Base-by-base conservation (phyloP, 139 green algal species). In the Mesostigma viride region DNA sequence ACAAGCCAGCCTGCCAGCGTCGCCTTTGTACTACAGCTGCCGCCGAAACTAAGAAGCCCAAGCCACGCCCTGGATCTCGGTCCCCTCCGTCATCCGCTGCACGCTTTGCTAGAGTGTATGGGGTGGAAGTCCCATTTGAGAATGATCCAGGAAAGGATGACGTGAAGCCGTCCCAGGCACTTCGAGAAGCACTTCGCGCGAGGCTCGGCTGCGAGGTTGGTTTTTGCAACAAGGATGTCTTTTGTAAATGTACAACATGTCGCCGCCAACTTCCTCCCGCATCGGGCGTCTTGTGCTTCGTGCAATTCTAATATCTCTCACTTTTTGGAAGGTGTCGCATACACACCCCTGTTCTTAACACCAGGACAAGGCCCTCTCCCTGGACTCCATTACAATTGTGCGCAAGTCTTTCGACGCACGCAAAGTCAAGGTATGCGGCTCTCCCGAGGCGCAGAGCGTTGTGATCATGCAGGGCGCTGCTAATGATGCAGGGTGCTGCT, bases 71-170 rank as follows among this genome's bases (percentile, higher is more conserved):
- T n/a, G n/a, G n/a, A n/a, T n/a, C n/a, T n/a, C n/a, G n/a, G n/a
- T n/a, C n/a, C n/a, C n/a, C n/a, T n/a, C n/a, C n/a, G n/a, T n/a
- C n/a, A n/a, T n/a, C n/a, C n/a, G n/a, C n/a, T n/a, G n/a, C n/a
- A n/a, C n/a, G n/a, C n/a, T n/a, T n/a, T n/a, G n/a, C n/a, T n/a
- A n/a, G n/a, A n/a, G n/a, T n/a, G n/a, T n/a, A n/a, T n/a, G 40
- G 40, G 17, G 58, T 89, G 2, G 46, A 63, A 1, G 73, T 90
- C 1, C 62, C 77, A 0, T 31, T 67, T 0, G 28, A 57, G 2
- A 35, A 65, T 6, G 85, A 90, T 58, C 73, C 79, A 5, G 85
- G 85, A 27, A 89, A 87, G 74, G 82, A 91, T 44, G 68, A 80
- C 36, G 70, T 78, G 31, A 35, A 3, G 0, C 64, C 83, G 5